Base-by-base conservation (phyloP, 2,329 filamentous ascomycete species). In the Colletotrichum falcatum region DNA sequence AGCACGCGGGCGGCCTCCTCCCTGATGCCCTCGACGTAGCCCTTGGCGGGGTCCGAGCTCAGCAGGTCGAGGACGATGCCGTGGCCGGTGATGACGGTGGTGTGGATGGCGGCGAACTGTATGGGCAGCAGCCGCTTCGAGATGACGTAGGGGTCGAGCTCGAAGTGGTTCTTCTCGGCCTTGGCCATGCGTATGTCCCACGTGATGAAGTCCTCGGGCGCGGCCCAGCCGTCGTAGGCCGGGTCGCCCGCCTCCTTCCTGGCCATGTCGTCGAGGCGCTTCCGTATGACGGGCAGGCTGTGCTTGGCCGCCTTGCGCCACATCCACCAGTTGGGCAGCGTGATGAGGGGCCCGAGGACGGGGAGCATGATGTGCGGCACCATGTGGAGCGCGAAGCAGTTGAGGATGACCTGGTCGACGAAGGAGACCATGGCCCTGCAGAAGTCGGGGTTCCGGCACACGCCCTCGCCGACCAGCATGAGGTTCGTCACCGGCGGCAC, bases 31-130 rank as follows among this genome's bases (percentile, higher is more conserved):
- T 81, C 80, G 5, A 86, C 63, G 28, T 79, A 81, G 1, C 73
- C 73, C 46, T 76, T 76, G 1, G 77, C 72, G 0, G 81, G 79
- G 6, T 81, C 76, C 0, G 83, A 79, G 1, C 81, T 76, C 44
- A 87, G 76, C 8, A 88, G 74, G 67, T 88, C 85, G 12, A 87
- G 74, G 61, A 87, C 74, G 39, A 83, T 78, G 42, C 82, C 82
- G 55, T 85, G 83, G 3, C 83, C 82, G 0, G 87, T 88, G 16
- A 89, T 74, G 8, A 84, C 82, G 0, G 88, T 89, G 1, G 88
- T 90, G 77, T 90, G 87, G 33, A 89, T 88, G 23, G 87, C 84
- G 3, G 87, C 88, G 70, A 90, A 89, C 74, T 89, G 85, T 53
- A 90, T 79, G 0, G 87, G 85, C 44, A 90, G 78, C 6, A 90